Percentiles rank a stretch among this genome's conserved stretches.
Evolutionary conservation across 2,329 filamentous ascomycete species (phyloP).

Genomic region (Cladosporium sp.): DNA sequence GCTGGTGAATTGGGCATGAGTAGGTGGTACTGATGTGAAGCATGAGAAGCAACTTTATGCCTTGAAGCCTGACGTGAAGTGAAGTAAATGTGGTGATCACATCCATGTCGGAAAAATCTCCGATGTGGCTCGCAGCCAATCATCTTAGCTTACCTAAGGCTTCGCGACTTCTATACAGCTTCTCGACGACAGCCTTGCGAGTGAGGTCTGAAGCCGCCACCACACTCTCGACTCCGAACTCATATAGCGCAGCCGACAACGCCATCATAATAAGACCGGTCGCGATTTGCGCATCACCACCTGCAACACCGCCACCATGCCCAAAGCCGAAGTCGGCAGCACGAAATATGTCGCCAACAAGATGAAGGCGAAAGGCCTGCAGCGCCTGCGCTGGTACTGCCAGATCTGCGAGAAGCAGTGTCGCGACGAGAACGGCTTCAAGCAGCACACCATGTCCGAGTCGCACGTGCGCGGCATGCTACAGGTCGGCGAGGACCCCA

Average conservation of each 20-base stretch:
- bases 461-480: constrained; percentile 87
- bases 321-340: constrained; percentile 84
- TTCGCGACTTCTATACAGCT: not conserved
- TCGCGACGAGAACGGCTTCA: constrained; percentile 86
- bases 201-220: no score
- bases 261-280: no score
- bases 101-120: not conserved
- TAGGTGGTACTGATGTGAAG: no score
- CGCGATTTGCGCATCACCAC: not conserved
- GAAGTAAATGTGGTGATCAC: not conserved
- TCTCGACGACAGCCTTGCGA: not conserved
- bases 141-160: not conserved
- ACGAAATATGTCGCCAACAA: constrained; percentile 90
- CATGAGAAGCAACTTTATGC: no score
- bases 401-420: constrained; percentile 71
- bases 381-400: constrained; percentile 89
- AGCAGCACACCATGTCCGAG: constrained; percentile 74
- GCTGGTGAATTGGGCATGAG: no score
- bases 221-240: no score
- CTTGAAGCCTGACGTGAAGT: not conserved
- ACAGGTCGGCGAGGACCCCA: constrained; percentile 79
- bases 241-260: not conserved
- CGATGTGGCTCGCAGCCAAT: not conserved
- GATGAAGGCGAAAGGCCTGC: constrained; percentile 74
- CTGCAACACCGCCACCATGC: constrained; percentile 57